Conservation (phyloP, 2,329 filamentous ascomycete genomes). For the Xylariaceae sp. region DNA sequence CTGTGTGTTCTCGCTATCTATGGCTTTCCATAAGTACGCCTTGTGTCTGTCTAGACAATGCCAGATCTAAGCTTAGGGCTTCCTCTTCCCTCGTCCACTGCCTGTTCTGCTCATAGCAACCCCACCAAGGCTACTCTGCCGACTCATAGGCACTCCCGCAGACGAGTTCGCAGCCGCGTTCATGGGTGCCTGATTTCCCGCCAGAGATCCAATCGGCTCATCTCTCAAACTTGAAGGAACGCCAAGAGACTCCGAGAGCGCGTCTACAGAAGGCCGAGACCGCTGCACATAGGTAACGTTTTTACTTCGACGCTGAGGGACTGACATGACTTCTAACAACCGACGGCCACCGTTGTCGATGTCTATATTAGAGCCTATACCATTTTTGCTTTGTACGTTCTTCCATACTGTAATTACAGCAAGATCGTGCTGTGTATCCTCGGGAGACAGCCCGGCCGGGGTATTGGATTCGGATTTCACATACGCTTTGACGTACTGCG, state of each 20-base stretch:
- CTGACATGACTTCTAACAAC: slow-evolving; percentile 61
- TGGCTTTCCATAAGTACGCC: not conserved
- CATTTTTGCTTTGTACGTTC: slow-evolving; percentile 60
- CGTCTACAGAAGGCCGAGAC: slow-evolving; percentile 54
- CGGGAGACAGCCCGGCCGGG: slow-evolving; percentile 55
- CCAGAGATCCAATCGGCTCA: slow-evolving; percentile 43
- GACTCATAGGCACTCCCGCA: slow-evolving; percentile 58
- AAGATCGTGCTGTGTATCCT: slow-evolving; percentile 61
- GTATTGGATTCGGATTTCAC: slow-evolving; percentile 62
- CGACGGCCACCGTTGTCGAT: slow-evolving; percentile 58
- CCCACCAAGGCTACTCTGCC: slow-evolving; percentile 61
- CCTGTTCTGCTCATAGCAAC: slow-evolving; percentile 61
- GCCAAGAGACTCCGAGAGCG: slow-evolving; percentile 56
- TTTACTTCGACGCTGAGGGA: slow-evolving; percentile 53
- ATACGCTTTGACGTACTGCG: slow-evolving; percentile 65
- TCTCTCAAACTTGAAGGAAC: slow-evolving; percentile 53
- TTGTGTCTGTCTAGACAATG: not conserved
- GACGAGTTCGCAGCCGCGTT: slow-evolving; percentile 30
- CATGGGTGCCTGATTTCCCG: slow-evolving; percentile 28
- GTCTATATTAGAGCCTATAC: slow-evolving; percentile 62
- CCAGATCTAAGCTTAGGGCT: slow-evolving; percentile 21
- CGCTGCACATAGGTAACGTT: slow-evolving; percentile 56
- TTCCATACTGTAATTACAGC: slow-evolving; percentile 64
- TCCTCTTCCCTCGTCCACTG: slow-evolving; percentile 53
- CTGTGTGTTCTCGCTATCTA: not conserved